Percentiles rank a stretch among this genome's conserved stretches.
Conservation (phyloP, 2,329 filamentous ascomycete genomes). For the Paraphoma chrysanthemicola region DNA sequence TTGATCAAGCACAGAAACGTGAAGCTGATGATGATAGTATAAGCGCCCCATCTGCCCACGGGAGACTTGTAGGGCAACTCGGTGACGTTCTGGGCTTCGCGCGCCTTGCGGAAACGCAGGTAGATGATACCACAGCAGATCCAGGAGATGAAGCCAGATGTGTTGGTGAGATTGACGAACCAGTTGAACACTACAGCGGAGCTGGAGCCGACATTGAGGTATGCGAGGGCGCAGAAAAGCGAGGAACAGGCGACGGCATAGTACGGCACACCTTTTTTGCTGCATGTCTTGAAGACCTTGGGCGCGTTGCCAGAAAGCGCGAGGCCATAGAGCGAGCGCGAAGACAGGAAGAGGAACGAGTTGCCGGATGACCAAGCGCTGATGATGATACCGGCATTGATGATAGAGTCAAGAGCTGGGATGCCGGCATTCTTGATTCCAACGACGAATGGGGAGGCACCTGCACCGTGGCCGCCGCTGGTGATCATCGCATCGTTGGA, state of each 20-base stretch:
- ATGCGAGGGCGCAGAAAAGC: constrained; percentile 56
- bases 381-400: constrained; percentile 72
- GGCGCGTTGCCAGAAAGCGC: constrained; percentile 72
- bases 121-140: constrained; percentile 63
- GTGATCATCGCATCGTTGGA: constrained; percentile 60
- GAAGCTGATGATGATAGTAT: constrained; percentile 64
- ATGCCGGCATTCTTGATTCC: constrained; percentile 60
- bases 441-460: constrained; percentile 59
- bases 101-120: constrained; percentile 66
- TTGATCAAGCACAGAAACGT: constrained; percentile 73
- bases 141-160: constrained; percentile 62
- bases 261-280: constrained; percentile 64
- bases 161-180: constrained; percentile 74
- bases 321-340: constrained; percentile 60
- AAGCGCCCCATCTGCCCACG: constrained; percentile 71
- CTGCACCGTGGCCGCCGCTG: constrained; percentile 60
- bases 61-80: constrained; percentile 61
- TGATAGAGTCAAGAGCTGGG: constrained; percentile 66
- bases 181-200: constrained; percentile 65
- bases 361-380: constrained; percentile 68
- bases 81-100: constrained; percentile 60
- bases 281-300: constrained; percentile 65
- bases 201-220: constrained; percentile 56
- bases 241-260: constrained; percentile 53
- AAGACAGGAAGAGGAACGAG: constrained; percentile 61